Conservation (phyloP, 2,329 filamentous ascomycete species). For the Harringtonia aguacate region DNA sequence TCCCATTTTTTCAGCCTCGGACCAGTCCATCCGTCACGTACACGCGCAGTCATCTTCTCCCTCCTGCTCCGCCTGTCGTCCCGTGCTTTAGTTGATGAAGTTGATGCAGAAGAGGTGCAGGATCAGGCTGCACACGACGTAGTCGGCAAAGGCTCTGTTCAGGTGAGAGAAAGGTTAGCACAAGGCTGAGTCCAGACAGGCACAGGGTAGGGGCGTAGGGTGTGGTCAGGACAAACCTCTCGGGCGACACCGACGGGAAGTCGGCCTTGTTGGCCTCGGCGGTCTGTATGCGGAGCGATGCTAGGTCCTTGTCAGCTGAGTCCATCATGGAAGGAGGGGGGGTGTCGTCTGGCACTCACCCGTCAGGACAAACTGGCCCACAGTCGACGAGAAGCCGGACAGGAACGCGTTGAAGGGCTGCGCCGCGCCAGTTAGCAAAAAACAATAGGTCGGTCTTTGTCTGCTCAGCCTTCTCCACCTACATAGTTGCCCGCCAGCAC, state of each 20-base stretch:
- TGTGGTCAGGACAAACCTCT: too few species aligned
- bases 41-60: too few species aligned
- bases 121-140: constrained; percentile 85
- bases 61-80: not conserved
- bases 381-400: constrained; percentile 84
- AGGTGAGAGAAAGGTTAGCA: constrained; percentile 20
- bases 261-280: constrained; percentile 71
- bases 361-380: constrained; percentile 95
- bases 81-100: constrained; percentile 73
- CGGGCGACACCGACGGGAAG: constrained; percentile 66
- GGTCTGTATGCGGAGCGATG: constrained; percentile 81
- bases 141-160: constrained; percentile 90
- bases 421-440: too few species aligned
- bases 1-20: not conserved
- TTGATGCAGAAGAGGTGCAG: constrained; percentile 99
- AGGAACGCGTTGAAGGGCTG: constrained; percentile 99
- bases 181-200: too few species aligned
- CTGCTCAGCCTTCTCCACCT: constrained; percentile 24
- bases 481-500: constrained; percentile 90
- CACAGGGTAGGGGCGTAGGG: too few species aligned
- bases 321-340: not conserved
- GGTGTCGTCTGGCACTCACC: constrained; percentile 38
- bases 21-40: too few species aligned
- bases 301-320: constrained; percentile 22
- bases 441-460: too few species aligned